Evolutionary conservation across 2,329 filamentous ascomycete genomes (phyloP).

Genomic region (Emergomyces orientalis): DNA sequence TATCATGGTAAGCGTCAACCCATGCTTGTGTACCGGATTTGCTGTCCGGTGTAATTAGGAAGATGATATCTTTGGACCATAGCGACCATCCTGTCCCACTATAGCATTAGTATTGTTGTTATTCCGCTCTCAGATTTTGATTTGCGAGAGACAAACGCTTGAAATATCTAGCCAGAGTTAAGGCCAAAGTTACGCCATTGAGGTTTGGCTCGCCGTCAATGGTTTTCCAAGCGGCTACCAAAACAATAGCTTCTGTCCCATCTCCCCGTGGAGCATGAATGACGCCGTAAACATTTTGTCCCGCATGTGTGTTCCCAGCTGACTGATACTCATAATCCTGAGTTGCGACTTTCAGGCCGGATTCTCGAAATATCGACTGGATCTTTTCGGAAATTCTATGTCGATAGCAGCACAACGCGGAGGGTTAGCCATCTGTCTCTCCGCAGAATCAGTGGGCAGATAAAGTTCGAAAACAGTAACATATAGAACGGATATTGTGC

Average conservation of each 20-base stretch:
- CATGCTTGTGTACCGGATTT: conserved; percentile 86
- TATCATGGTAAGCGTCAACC: conserved; percentile 95
- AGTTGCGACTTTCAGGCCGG: conserved; percentile 76
- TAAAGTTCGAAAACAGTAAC: neutral
- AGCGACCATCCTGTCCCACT: conserved; percentile 66
- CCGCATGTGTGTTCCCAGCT: conserved; percentile 61
- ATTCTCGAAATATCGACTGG: conserved; percentile 62
- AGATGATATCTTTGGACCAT: conserved; percentile 98
- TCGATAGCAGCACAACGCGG: conserved; percentile 6
- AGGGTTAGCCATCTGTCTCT: neutral
- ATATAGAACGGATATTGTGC: too few relatives aligned
- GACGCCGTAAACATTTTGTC: conserved; percentile 89
- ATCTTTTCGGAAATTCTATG: conserved; percentile 56
- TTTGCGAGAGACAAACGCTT: conserved; percentile 49
- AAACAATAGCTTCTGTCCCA: conserved; percentile 90
- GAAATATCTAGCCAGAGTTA: conserved; percentile 89
- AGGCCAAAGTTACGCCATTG: conserved; percentile 74
- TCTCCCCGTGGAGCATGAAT: conserved; percentile 89
- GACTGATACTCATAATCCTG: conserved; percentile 83
- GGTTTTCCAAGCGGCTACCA: conserved; percentile 83
- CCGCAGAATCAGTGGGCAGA: neutral
- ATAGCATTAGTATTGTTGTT: neutral
- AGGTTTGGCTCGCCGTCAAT: conserved; percentile 69
- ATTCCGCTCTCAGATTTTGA: neutral
- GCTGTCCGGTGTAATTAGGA: conserved; percentile 81